A percentile compares a stretch with the other conserved stretches of the same genome.
Conservation (phyloP, 2,329 filamentous ascomycete genomes). For the Xylaria sp. region DNA sequence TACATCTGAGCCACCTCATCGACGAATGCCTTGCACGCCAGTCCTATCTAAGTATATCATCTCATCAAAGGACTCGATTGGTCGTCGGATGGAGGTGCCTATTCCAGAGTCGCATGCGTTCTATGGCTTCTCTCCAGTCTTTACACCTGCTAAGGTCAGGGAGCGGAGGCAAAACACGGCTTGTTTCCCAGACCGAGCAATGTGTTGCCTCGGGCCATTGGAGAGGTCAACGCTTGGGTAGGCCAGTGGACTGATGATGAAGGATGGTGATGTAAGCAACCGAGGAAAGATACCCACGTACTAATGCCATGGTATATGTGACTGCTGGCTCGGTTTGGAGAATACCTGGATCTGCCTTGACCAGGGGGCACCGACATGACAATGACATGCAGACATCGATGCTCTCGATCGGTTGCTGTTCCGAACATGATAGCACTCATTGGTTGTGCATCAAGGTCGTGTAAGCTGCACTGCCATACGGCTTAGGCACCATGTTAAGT, state of each 20-base stretch:
- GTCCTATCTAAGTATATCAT: background rate
- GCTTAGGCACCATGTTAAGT: too few relatives aligned
- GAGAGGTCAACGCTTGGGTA: background rate
- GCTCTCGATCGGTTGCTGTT: slow-evolving; percentile 9
- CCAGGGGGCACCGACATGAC: background rate
- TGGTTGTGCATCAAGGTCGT: background rate
- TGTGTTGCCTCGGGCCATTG: background rate
- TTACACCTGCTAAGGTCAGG: background rate
- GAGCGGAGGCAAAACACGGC: background rate
- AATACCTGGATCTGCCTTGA: too few relatives aligned
- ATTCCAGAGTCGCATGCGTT: background rate
- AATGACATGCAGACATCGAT: slow-evolving; percentile 1
- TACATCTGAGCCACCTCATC: background rate
- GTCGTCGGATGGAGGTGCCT: slow-evolving; percentile 1
- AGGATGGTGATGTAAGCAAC: background rate
- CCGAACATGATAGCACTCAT: slow-evolving; percentile 6
- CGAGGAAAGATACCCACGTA: background rate
- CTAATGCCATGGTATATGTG: background rate
- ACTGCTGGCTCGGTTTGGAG: background rate
- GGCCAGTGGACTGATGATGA: background rate
- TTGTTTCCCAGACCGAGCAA: background rate
- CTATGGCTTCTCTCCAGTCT: background rate
- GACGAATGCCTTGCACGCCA: background rate
- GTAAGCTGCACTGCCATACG: background rate
- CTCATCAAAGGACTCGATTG: background rate